Conservation (phyloP, 805 yeast genomes). For the Spathaspora boniae region DNA sequence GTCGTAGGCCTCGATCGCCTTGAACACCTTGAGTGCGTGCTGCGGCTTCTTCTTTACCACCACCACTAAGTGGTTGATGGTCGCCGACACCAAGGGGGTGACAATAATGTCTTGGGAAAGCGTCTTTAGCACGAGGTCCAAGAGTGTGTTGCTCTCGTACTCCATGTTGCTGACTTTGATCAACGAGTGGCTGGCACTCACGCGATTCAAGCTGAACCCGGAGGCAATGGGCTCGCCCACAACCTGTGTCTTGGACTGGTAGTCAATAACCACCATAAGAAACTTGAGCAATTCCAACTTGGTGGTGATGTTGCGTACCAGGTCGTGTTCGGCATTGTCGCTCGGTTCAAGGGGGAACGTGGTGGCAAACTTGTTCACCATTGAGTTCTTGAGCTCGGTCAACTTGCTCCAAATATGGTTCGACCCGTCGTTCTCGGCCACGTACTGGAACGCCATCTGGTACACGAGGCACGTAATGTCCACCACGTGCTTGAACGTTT, state of each 20-base stretch:
- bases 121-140: conserved; percentile 50
- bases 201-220: conserved; percentile 45
- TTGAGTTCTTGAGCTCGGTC: conserved; percentile 49
- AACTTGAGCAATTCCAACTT: conserved; percentile 73
- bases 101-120: conserved; percentile 55
- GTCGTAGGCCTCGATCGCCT: conserved; percentile 59
- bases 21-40: conserved; percentile 52
- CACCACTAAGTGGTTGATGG: conserved; percentile 59
- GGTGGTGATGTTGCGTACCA: conserved; percentile 50
- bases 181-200: conserved; percentile 60
- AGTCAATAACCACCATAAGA: conserved; percentile 46
- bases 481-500: conserved; percentile 29
- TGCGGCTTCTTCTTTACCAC: conserved; percentile 67
- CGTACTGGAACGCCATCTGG: conserved; percentile 42
- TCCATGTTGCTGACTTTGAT: conserved; percentile 54
- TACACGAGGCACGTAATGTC: conserved; percentile 40
- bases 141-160: conserved; percentile 61
- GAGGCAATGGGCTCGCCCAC: conserved; percentile 19
- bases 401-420: conserved; percentile 54
- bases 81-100: conserved; percentile 58
- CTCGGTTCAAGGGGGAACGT: conserved; percentile 49
- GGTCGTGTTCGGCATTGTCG: conserved; percentile 48
- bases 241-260: conserved; percentile 43
- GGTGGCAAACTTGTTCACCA: conserved; percentile 61
- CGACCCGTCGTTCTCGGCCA: conserved; percentile 44